These are phyloP conservation scores for Talaromyces amestolkiae DNA, from an alignment of 2,329 filamentous ascomycete species.

Conservation along the genomic window DNA sequence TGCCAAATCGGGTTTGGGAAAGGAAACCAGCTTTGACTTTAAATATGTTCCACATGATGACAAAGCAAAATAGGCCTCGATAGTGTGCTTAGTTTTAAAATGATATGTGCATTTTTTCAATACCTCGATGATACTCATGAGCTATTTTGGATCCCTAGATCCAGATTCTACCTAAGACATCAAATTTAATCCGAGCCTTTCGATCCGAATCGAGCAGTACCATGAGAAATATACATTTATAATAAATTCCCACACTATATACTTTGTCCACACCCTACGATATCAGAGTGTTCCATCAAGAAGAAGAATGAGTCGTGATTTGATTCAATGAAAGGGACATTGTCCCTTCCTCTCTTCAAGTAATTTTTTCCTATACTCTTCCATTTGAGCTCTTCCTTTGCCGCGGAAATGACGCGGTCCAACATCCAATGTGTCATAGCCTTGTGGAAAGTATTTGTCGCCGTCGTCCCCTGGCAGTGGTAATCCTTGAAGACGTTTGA, in stretches of 20 bases:
- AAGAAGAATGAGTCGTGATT: neutral
- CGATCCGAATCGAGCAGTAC: neutral
- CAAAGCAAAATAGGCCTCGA: neutral
- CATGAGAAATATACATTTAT: neutral
- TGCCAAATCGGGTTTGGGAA: conserved; percentile 62
- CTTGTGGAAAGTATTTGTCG: conserved; percentile 48
- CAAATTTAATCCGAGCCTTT: neutral
- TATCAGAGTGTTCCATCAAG: neutral
- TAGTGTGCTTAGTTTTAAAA: neutral
- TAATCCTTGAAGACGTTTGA: conserved; percentile 47
- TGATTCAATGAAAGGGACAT: conserved; percentile 46
- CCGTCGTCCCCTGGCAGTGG: conserved; percentile 50
- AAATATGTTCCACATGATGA: conserved; percentile 50
- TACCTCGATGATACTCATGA: neutral
- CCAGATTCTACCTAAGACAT: neutral
- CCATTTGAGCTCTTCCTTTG: conserved; percentile 51
- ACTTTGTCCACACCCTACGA: neutral
- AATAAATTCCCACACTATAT: neutral
- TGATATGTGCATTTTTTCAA: neutral
- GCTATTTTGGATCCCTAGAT: neutral
- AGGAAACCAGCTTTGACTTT: conserved; percentile 65
- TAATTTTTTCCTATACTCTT: conserved; percentile 40
- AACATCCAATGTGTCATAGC: conserved; percentile 54
- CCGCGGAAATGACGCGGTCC: conserved; percentile 59
- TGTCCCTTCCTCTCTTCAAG: conserved; percentile 38